phyloP scores from a whole-genome alignment of 768 basidiomycete species.

The Termitomyces sp. region DNA sequence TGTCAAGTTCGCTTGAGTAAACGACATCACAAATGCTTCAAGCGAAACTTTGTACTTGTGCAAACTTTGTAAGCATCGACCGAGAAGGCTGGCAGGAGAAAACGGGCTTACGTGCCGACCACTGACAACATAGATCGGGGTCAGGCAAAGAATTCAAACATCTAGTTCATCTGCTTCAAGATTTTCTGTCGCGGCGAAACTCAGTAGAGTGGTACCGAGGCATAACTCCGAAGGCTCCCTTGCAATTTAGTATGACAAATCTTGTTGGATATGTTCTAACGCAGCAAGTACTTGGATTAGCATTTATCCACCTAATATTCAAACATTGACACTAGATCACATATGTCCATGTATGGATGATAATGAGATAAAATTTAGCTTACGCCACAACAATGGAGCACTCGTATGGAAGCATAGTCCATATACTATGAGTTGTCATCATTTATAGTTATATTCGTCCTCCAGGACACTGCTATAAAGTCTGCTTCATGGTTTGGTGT shows the following conservation, averaged over 20 bases:
- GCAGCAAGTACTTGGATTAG: background rate
- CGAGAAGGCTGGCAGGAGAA: background rate
- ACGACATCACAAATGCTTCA: background rate
- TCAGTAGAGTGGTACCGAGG: no score
- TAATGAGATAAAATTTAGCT: background rate
- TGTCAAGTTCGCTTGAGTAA: no score
- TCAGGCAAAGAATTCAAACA: background rate
- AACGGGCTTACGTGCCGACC: no score
- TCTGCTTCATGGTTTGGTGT: background rate
- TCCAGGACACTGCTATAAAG: background rate
- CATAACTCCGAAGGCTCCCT: no score
- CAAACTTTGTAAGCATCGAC: background rate
- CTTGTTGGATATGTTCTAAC: background rate
- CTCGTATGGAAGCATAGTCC: background rate
- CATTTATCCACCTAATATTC: background rate
- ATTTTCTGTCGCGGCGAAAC: no score
- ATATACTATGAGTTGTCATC: background rate
- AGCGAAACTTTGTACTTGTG: background rate
- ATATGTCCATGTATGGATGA: background rate
- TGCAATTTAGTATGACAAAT: no score
- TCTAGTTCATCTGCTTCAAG: background rate
- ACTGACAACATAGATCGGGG: no score
- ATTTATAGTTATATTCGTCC: background rate
- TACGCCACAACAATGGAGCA: background rate
- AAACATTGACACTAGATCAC: background rate